These are phyloP conservation scores for Solanum clarkiae DNA, from an alignment of 257 asterid species.

Conservation along the genomic window DNA sequence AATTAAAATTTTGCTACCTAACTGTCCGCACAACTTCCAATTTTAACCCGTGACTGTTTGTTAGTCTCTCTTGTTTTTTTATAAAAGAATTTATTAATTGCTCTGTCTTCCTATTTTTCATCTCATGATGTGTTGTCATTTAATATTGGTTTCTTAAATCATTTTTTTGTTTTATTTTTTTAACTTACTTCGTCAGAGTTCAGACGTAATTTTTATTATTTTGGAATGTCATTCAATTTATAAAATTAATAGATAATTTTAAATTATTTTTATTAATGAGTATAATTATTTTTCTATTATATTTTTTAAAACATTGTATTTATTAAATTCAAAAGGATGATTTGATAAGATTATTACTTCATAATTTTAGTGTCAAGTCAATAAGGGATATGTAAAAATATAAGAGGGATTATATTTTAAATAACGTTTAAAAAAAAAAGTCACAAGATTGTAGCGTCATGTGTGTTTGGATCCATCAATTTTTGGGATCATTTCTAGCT, in stretches of 20 bases:
- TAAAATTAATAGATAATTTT: no score
- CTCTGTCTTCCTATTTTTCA: not conserved
- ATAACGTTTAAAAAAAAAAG: not conserved
- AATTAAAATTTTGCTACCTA: not conserved
- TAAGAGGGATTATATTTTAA: no score
- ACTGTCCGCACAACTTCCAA: not conserved
- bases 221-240: no score
- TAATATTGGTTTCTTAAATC: not conserved
- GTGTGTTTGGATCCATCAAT: not conserved
- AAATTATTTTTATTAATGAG: no score
- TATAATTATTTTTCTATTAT: no score
- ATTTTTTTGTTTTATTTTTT: not conserved
- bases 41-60: not conserved
- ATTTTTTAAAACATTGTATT: no score
- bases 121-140: not conserved
- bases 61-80: not conserved
- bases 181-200: not conserved
- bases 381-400: no score
- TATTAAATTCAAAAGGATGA: no score
- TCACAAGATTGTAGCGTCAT: not conserved
- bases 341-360: no score
- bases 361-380: no score
- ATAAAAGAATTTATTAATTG: not conserved
- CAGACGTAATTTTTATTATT: no score
- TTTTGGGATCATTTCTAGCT: not conserved